Conservation (phyloP, 2,329 filamentous ascomycete genomes). For the Verticillium alfalfae region DNA sequence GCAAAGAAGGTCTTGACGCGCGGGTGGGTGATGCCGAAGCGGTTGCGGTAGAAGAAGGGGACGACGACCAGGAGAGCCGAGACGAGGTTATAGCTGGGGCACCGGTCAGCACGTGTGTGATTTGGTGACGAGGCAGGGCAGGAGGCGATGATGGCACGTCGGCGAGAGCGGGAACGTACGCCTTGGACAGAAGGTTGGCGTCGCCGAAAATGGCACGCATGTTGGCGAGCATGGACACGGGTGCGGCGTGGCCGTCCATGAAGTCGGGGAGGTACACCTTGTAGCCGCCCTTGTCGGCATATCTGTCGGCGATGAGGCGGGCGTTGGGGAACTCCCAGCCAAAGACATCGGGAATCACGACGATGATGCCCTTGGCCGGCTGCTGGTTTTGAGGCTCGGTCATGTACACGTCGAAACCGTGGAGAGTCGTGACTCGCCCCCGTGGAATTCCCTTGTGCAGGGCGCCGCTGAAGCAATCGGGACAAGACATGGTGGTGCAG, state of each 20-base stretch:
- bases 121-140: not conserved
- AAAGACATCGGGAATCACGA: slow-evolving; percentile 51
- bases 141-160: not conserved
- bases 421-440: slow-evolving; percentile 37
- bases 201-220: slow-evolving; percentile 8
- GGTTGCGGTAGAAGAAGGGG: slow-evolving; percentile 24
- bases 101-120: not conserved
- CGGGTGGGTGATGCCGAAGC: slow-evolving; percentile 22
- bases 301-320: slow-evolving; percentile 45
- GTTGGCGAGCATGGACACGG: slow-evolving; percentile 20
- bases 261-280: slow-evolving; percentile 52
- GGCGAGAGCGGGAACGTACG: not conserved
- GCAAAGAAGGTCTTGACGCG: slow-evolving; percentile 29
- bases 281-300: slow-evolving; percentile 44
- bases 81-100: slow-evolving; percentile 1
- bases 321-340: slow-evolving; percentile 50
- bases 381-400: slow-evolving; percentile 25
- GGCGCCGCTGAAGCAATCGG: slow-evolving; percentile 40
- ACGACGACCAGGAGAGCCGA: slow-evolving; percentile 11
- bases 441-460: slow-evolving; percentile 37
- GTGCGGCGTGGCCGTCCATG: slow-evolving; percentile 31
- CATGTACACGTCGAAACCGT: slow-evolving; percentile 44
- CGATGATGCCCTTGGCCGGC: slow-evolving; percentile 38
- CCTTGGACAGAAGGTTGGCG: not conserved
- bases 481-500: slow-evolving; percentile 23